A percentile compares a stretch with the other conserved stretches of the same genome.
Evolutionary conservation across 352 stramenopile genomes (phyloP).

Genomic region (Phytophthora tubulina): DNA sequence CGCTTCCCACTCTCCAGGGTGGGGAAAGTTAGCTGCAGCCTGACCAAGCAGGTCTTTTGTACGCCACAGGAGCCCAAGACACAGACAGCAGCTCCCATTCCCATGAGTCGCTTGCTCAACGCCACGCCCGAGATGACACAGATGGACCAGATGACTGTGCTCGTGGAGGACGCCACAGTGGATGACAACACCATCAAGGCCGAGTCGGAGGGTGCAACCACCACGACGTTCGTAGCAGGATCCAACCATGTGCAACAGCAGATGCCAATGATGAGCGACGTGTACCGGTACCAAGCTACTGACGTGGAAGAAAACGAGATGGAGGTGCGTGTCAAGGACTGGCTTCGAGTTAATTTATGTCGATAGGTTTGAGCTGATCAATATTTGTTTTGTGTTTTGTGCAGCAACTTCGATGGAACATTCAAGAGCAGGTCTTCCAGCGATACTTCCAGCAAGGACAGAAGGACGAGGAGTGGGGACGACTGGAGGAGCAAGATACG

Average conservation of each 20-base stretch:
- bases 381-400: slow-evolving; percentile 24
- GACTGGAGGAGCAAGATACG: slow-evolving; percentile 63
- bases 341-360: background rate
- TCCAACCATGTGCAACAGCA: slow-evolving; percentile 26
- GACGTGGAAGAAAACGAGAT: slow-evolving; percentile 80
- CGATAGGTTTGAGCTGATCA: slow-evolving; percentile 12
- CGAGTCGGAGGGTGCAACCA: slow-evolving; percentile 40
- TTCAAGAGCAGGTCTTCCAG: slow-evolving; percentile 74
- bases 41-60: slow-evolving; percentile 37
- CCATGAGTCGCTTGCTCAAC: slow-evolving; percentile 47
- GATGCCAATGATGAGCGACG: slow-evolving; percentile 35
- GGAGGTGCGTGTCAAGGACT: slow-evolving; percentile 54
- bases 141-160: slow-evolving; percentile 63
- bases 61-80: slow-evolving; percentile 29
- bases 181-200: slow-evolving; percentile 50
- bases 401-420: slow-evolving; percentile 73
- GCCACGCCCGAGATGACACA: slow-evolving; percentile 59
- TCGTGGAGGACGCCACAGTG: slow-evolving; percentile 56
- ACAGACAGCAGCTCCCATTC: slow-evolving; percentile 23
- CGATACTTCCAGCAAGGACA: slow-evolving; percentile 67
- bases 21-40: slow-evolving; percentile 48
- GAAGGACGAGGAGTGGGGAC: slow-evolving; percentile 65
- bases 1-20: slow-evolving; percentile 55
- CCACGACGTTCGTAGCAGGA: slow-evolving; percentile 36
- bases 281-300: slow-evolving; percentile 67